Conservation (phyloP, 1,284 basidiomycete species). For the Marasmius tenuissimus region DNA sequence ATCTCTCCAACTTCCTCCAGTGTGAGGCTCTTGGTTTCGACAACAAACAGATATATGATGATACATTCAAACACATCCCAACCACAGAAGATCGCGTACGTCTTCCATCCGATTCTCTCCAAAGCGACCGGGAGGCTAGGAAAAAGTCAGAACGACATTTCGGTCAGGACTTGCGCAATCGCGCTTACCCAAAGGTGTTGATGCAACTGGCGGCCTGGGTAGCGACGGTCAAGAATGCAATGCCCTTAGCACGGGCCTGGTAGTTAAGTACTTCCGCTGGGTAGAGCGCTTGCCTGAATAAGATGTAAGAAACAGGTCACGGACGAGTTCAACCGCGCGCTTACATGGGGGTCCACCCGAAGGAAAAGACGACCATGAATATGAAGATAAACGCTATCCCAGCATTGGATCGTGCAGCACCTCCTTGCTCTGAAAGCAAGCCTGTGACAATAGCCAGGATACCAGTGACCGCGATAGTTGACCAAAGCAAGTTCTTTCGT, state of each 20-base stretch:
- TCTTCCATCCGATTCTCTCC: slow-evolving; percentile 46
- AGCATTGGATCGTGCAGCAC: slow-evolving; percentile 35
- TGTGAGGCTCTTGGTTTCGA: slow-evolving; percentile 49
- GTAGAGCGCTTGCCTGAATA: slow-evolving; percentile 49
- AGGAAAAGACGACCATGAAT: slow-evolving; percentile 52
- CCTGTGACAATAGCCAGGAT: slow-evolving; percentile 44
- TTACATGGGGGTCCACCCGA: slow-evolving; percentile 55
- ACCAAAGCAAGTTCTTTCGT: slow-evolving; percentile 36
- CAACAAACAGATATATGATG: slow-evolving; percentile 46
- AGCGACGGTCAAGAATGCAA: slow-evolving; percentile 35
- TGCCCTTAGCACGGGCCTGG: slow-evolving; percentile 52
- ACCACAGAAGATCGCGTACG: slow-evolving; percentile 51
- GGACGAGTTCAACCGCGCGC: slow-evolving; percentile 10
- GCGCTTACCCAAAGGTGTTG: slow-evolving; percentile 46
- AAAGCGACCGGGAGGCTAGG: slow-evolving; percentile 44
- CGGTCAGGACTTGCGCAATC: not conserved
- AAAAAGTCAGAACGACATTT: slow-evolving; percentile 3
- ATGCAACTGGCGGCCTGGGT: slow-evolving; percentile 39
- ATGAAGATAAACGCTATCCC: slow-evolving; percentile 48
- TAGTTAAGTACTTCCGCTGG: slow-evolving; percentile 54
- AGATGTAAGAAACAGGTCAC: slow-evolving; percentile 7
- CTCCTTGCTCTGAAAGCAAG: slow-evolving; percentile 36
- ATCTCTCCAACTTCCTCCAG: slow-evolving; percentile 56
- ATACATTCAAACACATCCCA: slow-evolving; percentile 55
- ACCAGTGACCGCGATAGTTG: slow-evolving; percentile 35